Evolutionary conservation across 176 grass and related monocot genomes (phyloP).

Genomic region (Rhynchospora breviuscula): DNA sequence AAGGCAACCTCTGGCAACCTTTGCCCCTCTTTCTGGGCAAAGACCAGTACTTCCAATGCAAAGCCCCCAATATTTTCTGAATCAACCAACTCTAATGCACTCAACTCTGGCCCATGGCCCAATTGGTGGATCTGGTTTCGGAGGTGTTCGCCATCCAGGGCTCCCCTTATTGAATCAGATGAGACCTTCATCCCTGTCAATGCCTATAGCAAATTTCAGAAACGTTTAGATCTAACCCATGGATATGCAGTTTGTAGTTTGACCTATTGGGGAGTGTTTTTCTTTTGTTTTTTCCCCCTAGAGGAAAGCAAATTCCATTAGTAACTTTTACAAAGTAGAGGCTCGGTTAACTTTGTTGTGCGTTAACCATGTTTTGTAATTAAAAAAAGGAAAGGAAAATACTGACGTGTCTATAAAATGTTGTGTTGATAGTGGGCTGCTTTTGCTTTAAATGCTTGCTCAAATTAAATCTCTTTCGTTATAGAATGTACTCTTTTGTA

Average conservation of each 20-base stretch:
- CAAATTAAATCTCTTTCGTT: too few relatives aligned
- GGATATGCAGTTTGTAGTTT: not conserved
- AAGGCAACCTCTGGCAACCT: not conserved
- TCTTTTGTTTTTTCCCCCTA: not conserved
- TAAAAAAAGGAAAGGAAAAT: not conserved
- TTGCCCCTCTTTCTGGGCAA: not conserved
- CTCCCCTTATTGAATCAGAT: not conserved
- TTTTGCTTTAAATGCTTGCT: not conserved
- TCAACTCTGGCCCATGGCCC: not conserved
- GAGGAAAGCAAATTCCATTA: not conserved
- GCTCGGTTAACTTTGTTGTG: not conserved
- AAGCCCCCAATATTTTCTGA: not conserved
- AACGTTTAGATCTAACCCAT: constrained; percentile 4
- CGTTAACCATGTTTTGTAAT: not conserved
- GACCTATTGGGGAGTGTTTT: not conserved
- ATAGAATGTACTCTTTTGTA: too few relatives aligned
- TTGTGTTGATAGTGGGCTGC: not conserved
- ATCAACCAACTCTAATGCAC: not conserved
- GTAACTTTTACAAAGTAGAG: not conserved
- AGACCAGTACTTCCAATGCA: not conserved
- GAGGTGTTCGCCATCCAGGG: not conserved
- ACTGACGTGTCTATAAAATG: not conserved
- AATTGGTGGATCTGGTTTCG: not conserved
- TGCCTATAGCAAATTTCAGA: not conserved
- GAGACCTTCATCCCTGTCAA: not conserved